These are phyloP conservation scores for Curvularia sp. DNA, from an alignment of 2,329 filamentous ascomycete species.

Conservation along the genomic window DNA sequence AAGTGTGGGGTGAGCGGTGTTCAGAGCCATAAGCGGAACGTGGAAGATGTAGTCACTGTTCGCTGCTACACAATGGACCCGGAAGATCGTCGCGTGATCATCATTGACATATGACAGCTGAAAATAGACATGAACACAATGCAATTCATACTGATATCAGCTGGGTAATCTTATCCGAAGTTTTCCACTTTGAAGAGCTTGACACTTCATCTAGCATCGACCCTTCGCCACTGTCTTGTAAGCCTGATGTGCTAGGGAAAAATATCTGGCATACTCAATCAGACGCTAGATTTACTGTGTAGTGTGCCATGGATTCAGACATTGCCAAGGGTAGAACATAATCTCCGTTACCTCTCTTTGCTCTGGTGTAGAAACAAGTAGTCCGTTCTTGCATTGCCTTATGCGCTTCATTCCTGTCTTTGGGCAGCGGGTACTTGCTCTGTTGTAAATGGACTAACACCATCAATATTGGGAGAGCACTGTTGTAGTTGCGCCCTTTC, in stretches of 20 bases:
- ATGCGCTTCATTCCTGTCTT: not conserved
- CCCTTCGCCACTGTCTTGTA: not conserved
- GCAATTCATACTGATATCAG: not conserved
- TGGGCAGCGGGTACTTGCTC: not conserved
- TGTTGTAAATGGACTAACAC: not conserved
- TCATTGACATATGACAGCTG: not conserved
- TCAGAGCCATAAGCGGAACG: too few species aligned
- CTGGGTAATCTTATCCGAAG: not conserved
- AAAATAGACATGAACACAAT: not conserved
- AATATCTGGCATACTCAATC: not conserved
- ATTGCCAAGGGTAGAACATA: not conserved
- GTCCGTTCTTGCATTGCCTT: not conserved
- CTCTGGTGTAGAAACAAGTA: not conserved
- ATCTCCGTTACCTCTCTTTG: not conserved
- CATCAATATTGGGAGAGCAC: too few species aligned
- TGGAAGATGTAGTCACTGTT: not conserved
- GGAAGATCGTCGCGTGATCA: not conserved
- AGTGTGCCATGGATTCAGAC: not conserved
- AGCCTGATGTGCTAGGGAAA: not conserved
- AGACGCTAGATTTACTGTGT: not conserved
- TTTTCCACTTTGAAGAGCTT: not conserved
- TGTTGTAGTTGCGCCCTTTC: not conserved
- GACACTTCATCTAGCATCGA: not conserved
- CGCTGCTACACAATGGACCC: not conserved
- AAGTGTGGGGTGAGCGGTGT: not conserved